phyloP scores from a whole-genome alignment of 2,329 filamentous ascomycete genomes.

The Emmonsia crescens region DNA sequence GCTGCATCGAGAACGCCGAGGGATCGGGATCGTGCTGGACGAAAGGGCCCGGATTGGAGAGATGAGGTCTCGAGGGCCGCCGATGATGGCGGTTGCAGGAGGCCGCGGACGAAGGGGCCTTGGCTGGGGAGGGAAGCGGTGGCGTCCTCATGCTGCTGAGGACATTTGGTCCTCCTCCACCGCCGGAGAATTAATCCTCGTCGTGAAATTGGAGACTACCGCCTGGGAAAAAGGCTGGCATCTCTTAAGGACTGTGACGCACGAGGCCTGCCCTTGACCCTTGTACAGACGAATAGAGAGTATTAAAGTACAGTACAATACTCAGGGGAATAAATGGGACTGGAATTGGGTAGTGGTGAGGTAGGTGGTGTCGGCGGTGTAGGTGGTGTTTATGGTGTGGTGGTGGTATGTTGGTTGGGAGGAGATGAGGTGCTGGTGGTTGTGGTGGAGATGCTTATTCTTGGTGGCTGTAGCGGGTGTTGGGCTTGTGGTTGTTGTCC shows the following conservation, averaged over 20 bases:
- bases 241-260: slow-evolving; percentile 18
- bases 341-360: neutral
- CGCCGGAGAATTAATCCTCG: slow-evolving; percentile 24
- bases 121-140: slow-evolving; percentile 31
- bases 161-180: slow-evolving; percentile 19
- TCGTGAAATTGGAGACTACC: slow-evolving; percentile 23
- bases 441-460: neutral
- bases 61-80: slow-evolving; percentile 18
- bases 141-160: slow-evolving; percentile 26
- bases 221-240: slow-evolving; percentile 22
- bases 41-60: slow-evolving; percentile 13
- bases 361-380: neutral
- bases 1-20: slow-evolving; percentile 5
- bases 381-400: neutral
- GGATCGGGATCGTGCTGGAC: slow-evolving; percentile 11
- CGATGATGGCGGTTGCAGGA: slow-evolving; percentile 18
- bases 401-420: slow-evolving; percentile 4
- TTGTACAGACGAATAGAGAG: neutral
- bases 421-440: slow-evolving; percentile 9
- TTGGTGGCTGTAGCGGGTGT: neutral
- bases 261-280: neutral
- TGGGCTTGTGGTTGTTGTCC: neutral
- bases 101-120: slow-evolving; percentile 24
- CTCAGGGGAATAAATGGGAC: neutral
- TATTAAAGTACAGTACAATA: neutral